Base-by-base conservation (phyloP, 2,329 filamentous ascomycete species). In the Trichocomaceae sp. region DNA sequence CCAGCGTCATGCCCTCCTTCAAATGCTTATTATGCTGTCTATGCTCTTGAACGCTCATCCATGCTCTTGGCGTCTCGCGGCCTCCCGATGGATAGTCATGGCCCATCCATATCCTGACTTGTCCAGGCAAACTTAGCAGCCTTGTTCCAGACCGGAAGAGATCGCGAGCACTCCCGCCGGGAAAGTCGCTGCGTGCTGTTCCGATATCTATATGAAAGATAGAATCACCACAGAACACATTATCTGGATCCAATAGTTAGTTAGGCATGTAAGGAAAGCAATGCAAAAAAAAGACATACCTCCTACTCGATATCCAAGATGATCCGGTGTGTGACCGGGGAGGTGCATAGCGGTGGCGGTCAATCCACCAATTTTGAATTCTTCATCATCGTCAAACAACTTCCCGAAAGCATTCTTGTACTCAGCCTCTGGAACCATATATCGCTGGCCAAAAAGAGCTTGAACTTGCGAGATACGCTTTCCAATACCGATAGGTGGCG, bases 291-390 rank as follows among this genome's bases (percentile, higher is more conserved):
- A 15, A 41, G 7, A 39, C n/a, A 5, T 60, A 66, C 67, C 64
- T 62, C 80, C 81, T 54, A 85, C 78, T 37, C 69, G 69, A 59
- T 86, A 86, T 0, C 83, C 83, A 9, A 85, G 60, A 56, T 85
- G 82, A 59, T 85, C 83, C 0, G 82, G 81, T 0, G 82, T 85
- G 59, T 85, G 82, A 0, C 83, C 83, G 0, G 83, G 82, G 0
- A 86, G 74, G 60, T 85, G 81, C 0, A 84, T 66, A 1, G 76
- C 81, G 5, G 65, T 70, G 2, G 69, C 79, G 1, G 59, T 63
- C 15, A 85, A 26, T 0, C 64, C 52, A 0, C 83, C 83, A 48
- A 86, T 72, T 0, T 59, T 29, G 56, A 85, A 83, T 0, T 54
- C 61, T 56, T 84, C 80, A 35, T 82, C 75, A 37, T 85, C 82